A percentile compares a stretch with the other conserved stretches of the same genome.
Conservation (phyloP, 176 grass and related monocot genomes). For the Zoysia japonica region DNA sequence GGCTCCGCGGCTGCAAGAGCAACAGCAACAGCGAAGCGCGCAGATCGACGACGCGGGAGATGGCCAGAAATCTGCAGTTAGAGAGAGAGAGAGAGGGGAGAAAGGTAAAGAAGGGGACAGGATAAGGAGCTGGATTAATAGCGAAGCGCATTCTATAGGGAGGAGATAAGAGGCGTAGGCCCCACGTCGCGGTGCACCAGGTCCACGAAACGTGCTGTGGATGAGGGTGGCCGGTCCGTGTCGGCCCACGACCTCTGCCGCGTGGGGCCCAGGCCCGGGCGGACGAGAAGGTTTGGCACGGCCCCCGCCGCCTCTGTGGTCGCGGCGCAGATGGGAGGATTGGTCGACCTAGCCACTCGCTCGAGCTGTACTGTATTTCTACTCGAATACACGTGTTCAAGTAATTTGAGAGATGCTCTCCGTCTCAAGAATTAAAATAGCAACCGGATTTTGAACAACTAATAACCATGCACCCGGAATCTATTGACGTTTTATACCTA, state of each 20-base stretch:
- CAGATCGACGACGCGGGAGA: not conserved
- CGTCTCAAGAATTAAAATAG: too few relatives aligned
- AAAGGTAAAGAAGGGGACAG: not conserved
- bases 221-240: not conserved
- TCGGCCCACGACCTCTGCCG: not conserved
- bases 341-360: not conserved
- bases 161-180: not conserved
- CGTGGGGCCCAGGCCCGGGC: not conserved
- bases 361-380: not conserved
- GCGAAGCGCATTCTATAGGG: constrained; percentile 8
- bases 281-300: not conserved
- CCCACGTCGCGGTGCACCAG: not conserved
- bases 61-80: constrained; percentile 35
- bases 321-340: not conserved
- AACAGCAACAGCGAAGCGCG: not conserved
- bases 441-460: too few relatives aligned
- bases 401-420: too few relatives aligned
- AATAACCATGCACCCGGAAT: too few relatives aligned
- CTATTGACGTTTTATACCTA: too few relatives aligned
- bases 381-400: too few relatives aligned
- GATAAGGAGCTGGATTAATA: constrained; percentile 39
- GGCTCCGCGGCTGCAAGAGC: not conserved
- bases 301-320: not conserved
- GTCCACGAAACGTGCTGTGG: constrained; percentile 18
- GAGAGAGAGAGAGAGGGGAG: not conserved